These are phyloP conservation scores for Colletotrichum lupini DNA, from an alignment of 2,329 filamentous ascomycete species.

Conservation along the genomic window DNA sequence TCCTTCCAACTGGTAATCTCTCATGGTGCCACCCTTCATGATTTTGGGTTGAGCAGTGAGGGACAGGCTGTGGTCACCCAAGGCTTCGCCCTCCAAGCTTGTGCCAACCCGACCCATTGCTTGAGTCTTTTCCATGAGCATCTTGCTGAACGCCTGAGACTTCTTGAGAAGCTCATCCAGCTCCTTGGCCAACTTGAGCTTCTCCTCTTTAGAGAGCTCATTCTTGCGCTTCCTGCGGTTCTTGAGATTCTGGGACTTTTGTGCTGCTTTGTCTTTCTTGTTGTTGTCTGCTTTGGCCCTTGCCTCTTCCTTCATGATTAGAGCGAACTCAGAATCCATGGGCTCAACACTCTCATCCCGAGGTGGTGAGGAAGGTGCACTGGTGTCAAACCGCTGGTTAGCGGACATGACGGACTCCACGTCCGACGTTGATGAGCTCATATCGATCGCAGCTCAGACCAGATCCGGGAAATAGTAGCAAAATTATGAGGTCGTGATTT, in stretches of 20 bases:
- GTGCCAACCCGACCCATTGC: slow-evolving; percentile 71
- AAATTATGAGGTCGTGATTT: background rate
- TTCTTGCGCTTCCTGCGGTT: slow-evolving; percentile 58
- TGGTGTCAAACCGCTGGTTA: slow-evolving; percentile 45
- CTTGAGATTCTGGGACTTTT: slow-evolving; percentile 37
- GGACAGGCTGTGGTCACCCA: slow-evolving; percentile 74
- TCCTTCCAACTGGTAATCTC: slow-evolving; percentile 93
- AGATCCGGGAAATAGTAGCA: no score
- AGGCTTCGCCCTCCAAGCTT: slow-evolving; percentile 66
- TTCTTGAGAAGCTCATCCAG: slow-evolving; percentile 69
- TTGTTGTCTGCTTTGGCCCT: slow-evolving; percentile 52
- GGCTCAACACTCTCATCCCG: slow-evolving; percentile 37
- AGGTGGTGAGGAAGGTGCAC: slow-evolving; percentile 52
- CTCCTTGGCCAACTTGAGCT: slow-evolving; percentile 68
- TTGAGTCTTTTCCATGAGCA: slow-evolving; percentile 72
- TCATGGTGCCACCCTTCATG: slow-evolving; percentile 89
- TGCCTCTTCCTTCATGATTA: slow-evolving; percentile 50
- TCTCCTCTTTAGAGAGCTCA: slow-evolving; percentile 60
- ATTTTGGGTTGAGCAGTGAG: slow-evolving; percentile 89
- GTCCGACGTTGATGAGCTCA: slow-evolving; percentile 47
- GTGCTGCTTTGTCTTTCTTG: slow-evolving; percentile 52
- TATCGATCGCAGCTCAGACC: slow-evolving; percentile 16
- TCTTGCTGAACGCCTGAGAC: slow-evolving; percentile 70
- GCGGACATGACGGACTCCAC: slow-evolving; percentile 45
- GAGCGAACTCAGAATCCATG: slow-evolving; percentile 38